Conservation (phyloP, 805 yeast genomes). For the Starmera caribaea region DNA sequence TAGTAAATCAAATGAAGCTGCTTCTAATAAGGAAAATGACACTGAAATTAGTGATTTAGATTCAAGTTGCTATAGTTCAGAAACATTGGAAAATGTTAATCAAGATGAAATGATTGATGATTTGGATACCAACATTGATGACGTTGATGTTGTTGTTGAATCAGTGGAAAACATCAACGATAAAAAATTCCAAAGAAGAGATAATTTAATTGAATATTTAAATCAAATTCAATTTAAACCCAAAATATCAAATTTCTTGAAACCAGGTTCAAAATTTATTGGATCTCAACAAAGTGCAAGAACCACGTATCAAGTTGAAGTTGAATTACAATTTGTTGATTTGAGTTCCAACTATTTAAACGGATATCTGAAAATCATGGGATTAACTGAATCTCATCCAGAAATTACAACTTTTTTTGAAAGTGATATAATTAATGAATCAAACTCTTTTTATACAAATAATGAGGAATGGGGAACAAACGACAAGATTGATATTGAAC, state of each 20-base stretch:
- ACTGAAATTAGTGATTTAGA: too few relatives aligned
- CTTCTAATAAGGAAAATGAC: too few relatives aligned
- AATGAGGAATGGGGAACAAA: constrained; percentile 42
- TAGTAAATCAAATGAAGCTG: too few relatives aligned
- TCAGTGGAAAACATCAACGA: too few relatives aligned
- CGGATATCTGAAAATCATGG: constrained; percentile 61
- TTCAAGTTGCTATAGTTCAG: too few relatives aligned
- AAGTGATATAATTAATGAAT: constrained; percentile 52
- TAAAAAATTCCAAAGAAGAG: too few relatives aligned
- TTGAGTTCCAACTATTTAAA: constrained; percentile 36
- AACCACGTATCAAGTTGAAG: constrained; percentile 55
- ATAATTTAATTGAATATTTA: too few relatives aligned
- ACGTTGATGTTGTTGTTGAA: too few relatives aligned
- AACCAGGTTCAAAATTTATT: constrained; percentile 50
- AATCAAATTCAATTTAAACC: constrained; percentile 6
- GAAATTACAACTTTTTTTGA: constrained; percentile 69
- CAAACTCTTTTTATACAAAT: constrained; percentile 32
- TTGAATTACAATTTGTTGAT: constrained; percentile 64
- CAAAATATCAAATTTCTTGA: constrained; percentile 32
- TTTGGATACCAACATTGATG: too few relatives aligned
- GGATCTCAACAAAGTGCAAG: constrained; percentile 69
- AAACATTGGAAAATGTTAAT: too few relatives aligned
- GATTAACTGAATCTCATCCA: constrained; percentile 57
- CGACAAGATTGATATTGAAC: constrained; percentile 52
- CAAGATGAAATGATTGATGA: too few relatives aligned